Evolutionary conservation across 2,329 filamentous ascomycete genomes (phyloP), one percentile per base, ranked within the genome.

Genomic region (Sclerotinia spermophila): DNA sequence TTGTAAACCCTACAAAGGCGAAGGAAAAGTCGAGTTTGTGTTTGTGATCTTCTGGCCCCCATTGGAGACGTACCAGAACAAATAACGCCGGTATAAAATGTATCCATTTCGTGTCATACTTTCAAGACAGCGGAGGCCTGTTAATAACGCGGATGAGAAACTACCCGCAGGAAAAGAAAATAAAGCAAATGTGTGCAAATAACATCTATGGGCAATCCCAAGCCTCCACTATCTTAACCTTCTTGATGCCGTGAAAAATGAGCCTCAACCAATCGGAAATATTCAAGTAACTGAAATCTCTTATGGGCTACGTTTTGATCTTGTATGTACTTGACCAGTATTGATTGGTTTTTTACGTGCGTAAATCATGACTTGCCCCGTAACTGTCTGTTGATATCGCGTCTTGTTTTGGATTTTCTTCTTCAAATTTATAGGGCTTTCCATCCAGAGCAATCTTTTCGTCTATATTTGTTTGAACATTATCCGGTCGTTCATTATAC

Each of bases 401-500:
- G 38, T 44, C n/a, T 30, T 51, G 24, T 27, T 7, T 69, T 45
- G n/a, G 21, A 42, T 33, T 42, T 55, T 33, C n/a, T 44, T 48
- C 40, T 65, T 42, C 19, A 27, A 40, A 40, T 45, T 19, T 56
- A 65, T 69, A 61, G 30, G 61, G 15, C 19, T 30, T 45, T 61
- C 33, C 17, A 33, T 21, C 17, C 66, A 30, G 35, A 30, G 24
- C 27, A 60, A 48, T 24, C 30, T 21, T 48, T 42, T 60, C 40
- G 10, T 60, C 40, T 60, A 60, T 40, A 35, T 68, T 60, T 40
- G 55, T 7, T 13, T 60, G 30, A 19, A 17, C 38, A 59, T 67
- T 11, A n/a, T 30, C 21, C 55, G 59, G 30, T 19, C n/a, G 17
- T 5, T 69, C 59, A 71, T 61, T 68, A 71, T 45, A 71, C 69